These are phyloP conservation scores for Babesia caballi DNA, from an alignment of 169 alveolate species.

Conservation along the genomic window DNA sequence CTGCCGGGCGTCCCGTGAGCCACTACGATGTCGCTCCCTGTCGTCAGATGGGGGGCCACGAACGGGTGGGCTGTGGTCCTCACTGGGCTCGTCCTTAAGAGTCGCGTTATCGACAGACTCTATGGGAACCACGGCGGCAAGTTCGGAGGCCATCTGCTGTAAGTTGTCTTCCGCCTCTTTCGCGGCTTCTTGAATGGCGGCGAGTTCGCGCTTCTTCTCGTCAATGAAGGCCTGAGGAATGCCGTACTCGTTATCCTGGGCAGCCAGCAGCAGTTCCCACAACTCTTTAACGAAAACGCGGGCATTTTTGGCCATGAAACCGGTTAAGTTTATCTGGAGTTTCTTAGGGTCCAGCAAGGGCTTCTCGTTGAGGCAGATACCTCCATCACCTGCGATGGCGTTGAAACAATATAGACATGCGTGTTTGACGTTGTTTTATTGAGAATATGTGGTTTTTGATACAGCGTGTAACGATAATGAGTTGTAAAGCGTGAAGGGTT, in stretches of 20 bases:
- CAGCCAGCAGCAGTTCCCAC: constrained; percentile 62
- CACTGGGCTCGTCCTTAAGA: background rate
- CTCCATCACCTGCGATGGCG: constrained; percentile 52
- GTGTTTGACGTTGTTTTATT: too few relatives aligned
- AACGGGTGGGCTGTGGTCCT: background rate
- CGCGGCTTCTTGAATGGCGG: background rate
- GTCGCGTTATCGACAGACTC: background rate
- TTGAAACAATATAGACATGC: background rate
- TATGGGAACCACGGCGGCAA: background rate
- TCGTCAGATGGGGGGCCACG: background rate
- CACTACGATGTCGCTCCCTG: background rate
- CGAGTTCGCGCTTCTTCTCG: constrained; percentile 48
- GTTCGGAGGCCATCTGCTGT: background rate
- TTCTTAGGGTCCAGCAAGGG: constrained; percentile 59
- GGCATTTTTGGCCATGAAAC: constrained; percentile 70
- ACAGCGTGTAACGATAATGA: too few relatives aligned
- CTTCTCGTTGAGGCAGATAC: constrained; percentile 55
- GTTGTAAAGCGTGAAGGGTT: too few relatives aligned
- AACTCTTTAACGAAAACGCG: constrained; percentile 57
- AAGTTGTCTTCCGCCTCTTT: constrained; percentile 9
- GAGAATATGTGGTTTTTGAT: too few relatives aligned
- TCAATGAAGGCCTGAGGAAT: constrained; percentile 60
- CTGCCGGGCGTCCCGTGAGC: background rate
- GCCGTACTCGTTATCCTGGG: constrained; percentile 63
- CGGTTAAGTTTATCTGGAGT: constrained; percentile 62